Evolutionary conservation across 345 rosid genomes (phyloP).

Genomic region (Clarkia xantiana): DNA sequence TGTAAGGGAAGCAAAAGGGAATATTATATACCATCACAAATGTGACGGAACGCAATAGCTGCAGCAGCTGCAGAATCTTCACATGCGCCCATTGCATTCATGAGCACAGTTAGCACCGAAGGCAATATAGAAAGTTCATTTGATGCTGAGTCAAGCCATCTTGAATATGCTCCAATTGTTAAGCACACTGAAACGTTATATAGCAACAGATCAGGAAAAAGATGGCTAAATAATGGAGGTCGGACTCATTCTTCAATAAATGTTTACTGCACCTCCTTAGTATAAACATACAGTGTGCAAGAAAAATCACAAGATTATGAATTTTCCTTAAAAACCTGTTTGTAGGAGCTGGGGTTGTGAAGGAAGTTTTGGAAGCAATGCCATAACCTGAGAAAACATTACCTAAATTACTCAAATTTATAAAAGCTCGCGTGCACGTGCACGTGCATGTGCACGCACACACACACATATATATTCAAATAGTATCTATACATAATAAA

Average conservation of each 20-base stretch:
- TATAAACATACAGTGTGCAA: neutral
- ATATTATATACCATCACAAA: constrained; percentile 56
- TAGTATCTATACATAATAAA: neutral
- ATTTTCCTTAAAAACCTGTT: constrained; percentile 29
- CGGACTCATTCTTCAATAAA: no score
- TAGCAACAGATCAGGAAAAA: neutral
- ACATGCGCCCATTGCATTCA: constrained; percentile 82
- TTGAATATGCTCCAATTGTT: constrained; percentile 92
- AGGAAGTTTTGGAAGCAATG: constrained; percentile 73
- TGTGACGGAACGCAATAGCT: constrained; percentile 87
- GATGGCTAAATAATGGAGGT: neutral
- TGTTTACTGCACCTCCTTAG: no score
- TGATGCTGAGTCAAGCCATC: constrained; percentile 82
- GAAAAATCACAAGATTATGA: neutral
- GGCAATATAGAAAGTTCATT: constrained; percentile 62
- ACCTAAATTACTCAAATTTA: neutral
- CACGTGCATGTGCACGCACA: no score
- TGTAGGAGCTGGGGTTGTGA: constrained; percentile 86
- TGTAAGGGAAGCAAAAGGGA: neutral
- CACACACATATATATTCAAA: neutral
- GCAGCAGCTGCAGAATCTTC: constrained; percentile 99
- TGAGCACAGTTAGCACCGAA: constrained; percentile 53
- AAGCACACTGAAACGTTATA: constrained; percentile 66
- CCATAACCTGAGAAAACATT: constrained; percentile 46
- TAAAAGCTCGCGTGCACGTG: no score